These are phyloP conservation scores for Hymenoscyphus scutula DNA, from an alignment of 2,329 filamentous ascomycete species.

Conservation along the genomic window DNA sequence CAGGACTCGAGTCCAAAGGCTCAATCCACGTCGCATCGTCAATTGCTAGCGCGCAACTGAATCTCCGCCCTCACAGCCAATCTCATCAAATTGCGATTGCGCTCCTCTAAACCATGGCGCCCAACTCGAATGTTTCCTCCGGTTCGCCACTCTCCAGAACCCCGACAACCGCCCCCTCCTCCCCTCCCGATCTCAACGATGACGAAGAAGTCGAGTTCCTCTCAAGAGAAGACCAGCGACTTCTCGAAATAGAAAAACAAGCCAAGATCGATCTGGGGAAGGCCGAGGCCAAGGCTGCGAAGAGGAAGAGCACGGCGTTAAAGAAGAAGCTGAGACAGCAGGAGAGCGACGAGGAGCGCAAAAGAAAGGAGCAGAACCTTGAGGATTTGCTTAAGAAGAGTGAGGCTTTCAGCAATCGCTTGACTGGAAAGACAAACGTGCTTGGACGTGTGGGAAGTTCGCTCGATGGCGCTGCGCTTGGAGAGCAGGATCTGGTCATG, in stretches of 20 bases:
- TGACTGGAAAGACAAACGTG: slow-evolving; percentile 62
- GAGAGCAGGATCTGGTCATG: slow-evolving; percentile 69
- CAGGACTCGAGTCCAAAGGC: too few species aligned
- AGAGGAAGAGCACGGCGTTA: slow-evolving; percentile 6
- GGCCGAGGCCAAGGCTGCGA: slow-evolving; percentile 6
- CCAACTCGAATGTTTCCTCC: neutral
- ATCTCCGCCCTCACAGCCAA: neutral
- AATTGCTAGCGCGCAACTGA: neutral
- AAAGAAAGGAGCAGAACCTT: slow-evolving; percentile 57
- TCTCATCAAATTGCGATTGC: neutral
- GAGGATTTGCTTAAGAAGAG: slow-evolving; percentile 59
- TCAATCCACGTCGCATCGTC: neutral
- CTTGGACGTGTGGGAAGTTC: slow-evolving; percentile 60
- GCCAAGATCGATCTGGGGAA: slow-evolving; percentile 1
- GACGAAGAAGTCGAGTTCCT: slow-evolving; percentile 10
- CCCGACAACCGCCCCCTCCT: slow-evolving; percentile 9
- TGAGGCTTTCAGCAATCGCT: slow-evolving; percentile 59
- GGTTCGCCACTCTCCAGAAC: neutral
- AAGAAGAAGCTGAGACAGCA: slow-evolving; percentile 11
- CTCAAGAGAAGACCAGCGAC: slow-evolving; percentile 10
- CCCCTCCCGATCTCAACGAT: slow-evolving; percentile 3
- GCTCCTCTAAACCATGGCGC: neutral
- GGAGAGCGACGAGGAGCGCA: slow-evolving; percentile 43
- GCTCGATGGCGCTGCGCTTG: slow-evolving; percentile 57
- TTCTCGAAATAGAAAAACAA: slow-evolving; percentile 9